Percentiles rank a stretch among this genome's conserved stretches.
phyloP scores from a whole-genome alignment of 257 asterid genomes.

The Solanum phureja region DNA sequence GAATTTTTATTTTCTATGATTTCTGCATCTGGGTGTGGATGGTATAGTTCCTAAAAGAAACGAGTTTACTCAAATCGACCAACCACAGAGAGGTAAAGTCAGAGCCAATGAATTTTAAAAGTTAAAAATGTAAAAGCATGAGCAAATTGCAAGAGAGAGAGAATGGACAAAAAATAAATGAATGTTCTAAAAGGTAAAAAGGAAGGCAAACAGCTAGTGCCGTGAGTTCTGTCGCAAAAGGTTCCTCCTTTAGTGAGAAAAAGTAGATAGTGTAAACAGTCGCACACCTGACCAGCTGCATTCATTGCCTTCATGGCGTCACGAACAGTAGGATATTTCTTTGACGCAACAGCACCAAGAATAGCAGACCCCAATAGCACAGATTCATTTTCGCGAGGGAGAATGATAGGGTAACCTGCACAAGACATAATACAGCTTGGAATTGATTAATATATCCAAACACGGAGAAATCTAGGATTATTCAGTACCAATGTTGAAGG shows the following conservation, averaged over 20 bases:
- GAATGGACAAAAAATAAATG: not conserved
- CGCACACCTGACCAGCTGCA: constrained; percentile 75
- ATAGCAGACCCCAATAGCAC: constrained; percentile 97
- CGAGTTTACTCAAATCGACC: not conserved
- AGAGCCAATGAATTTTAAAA: not conserved
- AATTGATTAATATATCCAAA: not conserved
- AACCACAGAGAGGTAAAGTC: not conserved
- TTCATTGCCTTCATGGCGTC: constrained; percentile 89
- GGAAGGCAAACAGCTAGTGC: not conserved
- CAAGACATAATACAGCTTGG: not conserved
- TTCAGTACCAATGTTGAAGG: not conserved
- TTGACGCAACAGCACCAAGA: constrained; percentile 95
- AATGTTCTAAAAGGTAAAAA: too few species aligned
- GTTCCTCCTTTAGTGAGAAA: not conserved
- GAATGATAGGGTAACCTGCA: constrained; percentile 74
- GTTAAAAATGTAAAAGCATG: not conserved
- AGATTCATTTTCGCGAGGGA: constrained; percentile 87
- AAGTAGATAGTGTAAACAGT: not conserved
- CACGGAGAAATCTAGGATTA: not conserved
- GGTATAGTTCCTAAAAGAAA: not conserved
- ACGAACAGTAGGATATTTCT: constrained; percentile 49
- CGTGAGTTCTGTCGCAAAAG: not conserved
- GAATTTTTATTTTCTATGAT: not conserved
- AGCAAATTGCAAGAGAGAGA: not conserved
- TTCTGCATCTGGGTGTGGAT: not conserved